phyloP scores from a whole-genome alignment of 2,329 filamentous ascomycete species.

The Colletotrichum phormii region DNA sequence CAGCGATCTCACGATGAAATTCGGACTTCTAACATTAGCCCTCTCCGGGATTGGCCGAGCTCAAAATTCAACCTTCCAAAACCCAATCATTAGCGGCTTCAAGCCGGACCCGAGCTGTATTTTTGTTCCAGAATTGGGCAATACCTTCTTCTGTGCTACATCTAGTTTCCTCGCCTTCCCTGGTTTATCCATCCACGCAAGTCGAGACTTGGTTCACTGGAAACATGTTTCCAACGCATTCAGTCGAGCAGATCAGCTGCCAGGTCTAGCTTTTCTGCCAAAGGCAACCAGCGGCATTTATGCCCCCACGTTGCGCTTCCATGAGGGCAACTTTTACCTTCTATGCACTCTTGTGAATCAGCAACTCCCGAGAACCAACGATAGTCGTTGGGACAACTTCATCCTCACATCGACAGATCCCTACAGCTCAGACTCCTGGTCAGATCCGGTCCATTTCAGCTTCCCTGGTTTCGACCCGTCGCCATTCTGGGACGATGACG shows the following conservation, averaged over 20 bases:
- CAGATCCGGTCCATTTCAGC: constrained; percentile 42
- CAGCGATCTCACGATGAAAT: background rate
- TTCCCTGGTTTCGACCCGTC: constrained; percentile 56
- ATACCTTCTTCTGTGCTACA: constrained; percentile 63
- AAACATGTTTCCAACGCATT: constrained; percentile 55
- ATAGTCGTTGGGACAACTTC: constrained; percentile 33
- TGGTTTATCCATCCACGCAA: constrained; percentile 63
- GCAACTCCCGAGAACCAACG: constrained; percentile 18
- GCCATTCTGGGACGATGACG: constrained; percentile 67
- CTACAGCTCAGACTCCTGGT: constrained; percentile 41
- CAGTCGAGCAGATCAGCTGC: constrained; percentile 55
- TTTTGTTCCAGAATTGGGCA: constrained; percentile 50
- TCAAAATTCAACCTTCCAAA: constrained; percentile 46
- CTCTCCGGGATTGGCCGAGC: constrained; percentile 1
- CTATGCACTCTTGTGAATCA: constrained; percentile 48
- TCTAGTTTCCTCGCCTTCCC: constrained; percentile 66
- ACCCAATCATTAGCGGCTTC: constrained; percentile 62
- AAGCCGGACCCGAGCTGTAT: constrained; percentile 61
- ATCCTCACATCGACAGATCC: constrained; percentile 37
- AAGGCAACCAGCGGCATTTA: constrained; percentile 55
- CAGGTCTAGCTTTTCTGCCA: constrained; percentile 45
- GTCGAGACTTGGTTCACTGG: constrained; percentile 63
- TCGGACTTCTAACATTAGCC: background rate
- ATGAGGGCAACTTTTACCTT: constrained; percentile 56
- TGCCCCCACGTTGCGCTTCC: constrained; percentile 58